These are phyloP conservation scores for Spiromyces aspiralis DNA, from an alignment of 371 early-diverging fungal species.

Conservation along the genomic window DNA sequence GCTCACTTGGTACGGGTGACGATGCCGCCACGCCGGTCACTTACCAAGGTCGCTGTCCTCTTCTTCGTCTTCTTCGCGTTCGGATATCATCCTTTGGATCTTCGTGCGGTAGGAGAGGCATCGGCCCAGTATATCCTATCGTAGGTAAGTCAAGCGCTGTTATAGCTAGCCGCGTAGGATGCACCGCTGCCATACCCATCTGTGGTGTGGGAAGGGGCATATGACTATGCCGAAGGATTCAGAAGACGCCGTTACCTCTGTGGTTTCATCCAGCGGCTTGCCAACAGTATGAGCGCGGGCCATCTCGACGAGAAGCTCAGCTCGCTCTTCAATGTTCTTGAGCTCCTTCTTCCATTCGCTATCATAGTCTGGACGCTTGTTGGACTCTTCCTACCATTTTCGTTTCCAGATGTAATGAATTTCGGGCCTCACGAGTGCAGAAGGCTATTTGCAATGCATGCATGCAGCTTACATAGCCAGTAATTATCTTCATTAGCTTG, in stretches of 20 bases:
- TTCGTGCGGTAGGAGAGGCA: conserved; percentile 40
- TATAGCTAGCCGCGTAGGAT: too few relatives aligned
- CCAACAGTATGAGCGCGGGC: conserved; percentile 48
- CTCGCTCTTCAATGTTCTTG: conserved; percentile 60
- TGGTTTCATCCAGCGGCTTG: conserved; percentile 36
- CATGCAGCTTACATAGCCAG: conserved; percentile 47
- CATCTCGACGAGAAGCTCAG: conserved; percentile 60
- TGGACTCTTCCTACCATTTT: conserved; percentile 35
- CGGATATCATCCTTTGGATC: conserved; percentile 49
- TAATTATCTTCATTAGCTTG: conserved; percentile 86
- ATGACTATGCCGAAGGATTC: conserved; percentile 6
- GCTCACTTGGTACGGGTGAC: neutral
- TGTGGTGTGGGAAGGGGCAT: neutral
- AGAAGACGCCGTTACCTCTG: conserved; percentile 35
- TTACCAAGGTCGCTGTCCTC: neutral
- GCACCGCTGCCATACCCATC: conserved; percentile 30
- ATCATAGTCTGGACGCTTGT: conserved; percentile 63
- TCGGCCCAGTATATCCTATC: conserved; percentile 32
- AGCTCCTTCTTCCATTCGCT: conserved; percentile 63
- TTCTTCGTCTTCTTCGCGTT: conserved; percentile 15
- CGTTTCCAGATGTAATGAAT: neutral
- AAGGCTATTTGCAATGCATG: conserved; percentile 27
- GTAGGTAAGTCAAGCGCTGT: too few relatives aligned
- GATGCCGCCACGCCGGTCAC: neutral
- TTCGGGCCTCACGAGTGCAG: neutral